Percentiles rank a stretch among this genome's conserved stretches.
Evolutionary conservation across 148 eudicot genomes (phyloP).

Genomic region (Fallopia convolvulus): DNA sequence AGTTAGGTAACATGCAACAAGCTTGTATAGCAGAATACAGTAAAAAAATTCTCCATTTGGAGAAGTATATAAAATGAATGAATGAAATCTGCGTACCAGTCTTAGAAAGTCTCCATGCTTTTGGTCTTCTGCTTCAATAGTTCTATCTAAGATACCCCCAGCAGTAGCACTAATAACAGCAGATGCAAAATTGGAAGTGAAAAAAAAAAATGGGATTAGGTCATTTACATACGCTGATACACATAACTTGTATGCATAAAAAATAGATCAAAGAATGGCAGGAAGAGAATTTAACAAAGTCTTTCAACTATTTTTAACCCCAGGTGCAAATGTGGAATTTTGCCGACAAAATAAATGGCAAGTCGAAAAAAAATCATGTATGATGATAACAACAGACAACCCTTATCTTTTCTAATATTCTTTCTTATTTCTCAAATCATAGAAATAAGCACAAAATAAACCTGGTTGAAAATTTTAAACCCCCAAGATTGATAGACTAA

Average conservation of each 20-base stretch:
- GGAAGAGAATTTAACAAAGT: neutral
- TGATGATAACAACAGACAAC: neutral
- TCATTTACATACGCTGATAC: neutral
- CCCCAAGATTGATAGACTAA: neutral
- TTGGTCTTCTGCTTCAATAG: conserved; percentile 11
- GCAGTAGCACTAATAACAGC: neutral
- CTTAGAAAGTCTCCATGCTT: conserved; percentile 11
- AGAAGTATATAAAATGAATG: neutral
- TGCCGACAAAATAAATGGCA: neutral
- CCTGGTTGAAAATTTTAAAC: neutral
- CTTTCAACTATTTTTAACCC: neutral
- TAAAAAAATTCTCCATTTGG: neutral
- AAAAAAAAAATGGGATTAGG: neutral
- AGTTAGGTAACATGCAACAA: neutral
- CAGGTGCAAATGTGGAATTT: neutral
- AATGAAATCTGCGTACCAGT: neutral
- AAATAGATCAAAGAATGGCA: neutral
- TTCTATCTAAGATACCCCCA: conserved; percentile 12
- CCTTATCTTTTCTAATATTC: neutral
- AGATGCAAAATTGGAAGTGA: neutral
- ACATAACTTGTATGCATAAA: neutral
- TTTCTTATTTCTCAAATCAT: neutral
- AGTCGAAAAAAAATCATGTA: neutral
- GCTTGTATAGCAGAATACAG: neutral
- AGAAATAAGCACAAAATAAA: neutral